phyloP scores from a whole-genome alignment of 306 rosid genomes.

The Cicer yamashitae region DNA sequence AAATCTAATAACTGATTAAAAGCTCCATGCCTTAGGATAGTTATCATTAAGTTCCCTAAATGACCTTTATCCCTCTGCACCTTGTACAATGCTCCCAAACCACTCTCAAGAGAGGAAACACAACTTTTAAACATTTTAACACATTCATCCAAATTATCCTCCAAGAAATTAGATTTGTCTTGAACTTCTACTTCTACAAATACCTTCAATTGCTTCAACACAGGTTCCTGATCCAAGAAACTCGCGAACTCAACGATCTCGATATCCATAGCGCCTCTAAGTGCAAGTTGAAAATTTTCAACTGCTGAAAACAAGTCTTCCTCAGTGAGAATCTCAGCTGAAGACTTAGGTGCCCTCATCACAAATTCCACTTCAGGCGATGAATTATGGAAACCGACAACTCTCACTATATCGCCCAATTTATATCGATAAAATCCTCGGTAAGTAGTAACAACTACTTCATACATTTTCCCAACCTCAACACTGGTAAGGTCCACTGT shows the following conservation, averaged over 20 bases:
- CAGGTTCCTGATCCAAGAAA: slow-evolving; percentile 53
- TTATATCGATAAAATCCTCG: slow-evolving; percentile 69
- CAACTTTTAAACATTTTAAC: slow-evolving; percentile 45
- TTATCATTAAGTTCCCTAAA: slow-evolving; percentile 49
- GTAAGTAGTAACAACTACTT: slow-evolving; percentile 65
- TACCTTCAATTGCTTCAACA: slow-evolving; percentile 56
- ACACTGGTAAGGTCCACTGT: slow-evolving; percentile 56
- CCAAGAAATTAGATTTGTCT: slow-evolving; percentile 45
- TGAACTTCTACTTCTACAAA: slow-evolving; percentile 61
- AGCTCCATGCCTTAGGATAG: slow-evolving; percentile 55
- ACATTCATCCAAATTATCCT: slow-evolving; percentile 49
- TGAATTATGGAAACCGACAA: slow-evolving; percentile 62
- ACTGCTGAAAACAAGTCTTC: slow-evolving; percentile 59
- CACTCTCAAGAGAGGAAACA: slow-evolving; percentile 54
- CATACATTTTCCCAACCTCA: slow-evolving; percentile 75
- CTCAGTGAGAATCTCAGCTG: slow-evolving; percentile 61
- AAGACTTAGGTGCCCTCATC: slow-evolving; percentile 67
- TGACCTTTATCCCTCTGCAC: slow-evolving; percentile 56
- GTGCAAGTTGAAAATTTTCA: slow-evolving; percentile 50
- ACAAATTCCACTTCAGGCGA: slow-evolving; percentile 64
- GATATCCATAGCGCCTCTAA: slow-evolving; percentile 44
- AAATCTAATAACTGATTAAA: slow-evolving; percentile 52
- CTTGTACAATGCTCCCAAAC: slow-evolving; percentile 68
- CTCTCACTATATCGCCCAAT: slow-evolving; percentile 69
- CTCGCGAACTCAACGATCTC: slow-evolving; percentile 65